Conservation (phyloP, 441 rosid species). For the Kokia cookei region DNA sequence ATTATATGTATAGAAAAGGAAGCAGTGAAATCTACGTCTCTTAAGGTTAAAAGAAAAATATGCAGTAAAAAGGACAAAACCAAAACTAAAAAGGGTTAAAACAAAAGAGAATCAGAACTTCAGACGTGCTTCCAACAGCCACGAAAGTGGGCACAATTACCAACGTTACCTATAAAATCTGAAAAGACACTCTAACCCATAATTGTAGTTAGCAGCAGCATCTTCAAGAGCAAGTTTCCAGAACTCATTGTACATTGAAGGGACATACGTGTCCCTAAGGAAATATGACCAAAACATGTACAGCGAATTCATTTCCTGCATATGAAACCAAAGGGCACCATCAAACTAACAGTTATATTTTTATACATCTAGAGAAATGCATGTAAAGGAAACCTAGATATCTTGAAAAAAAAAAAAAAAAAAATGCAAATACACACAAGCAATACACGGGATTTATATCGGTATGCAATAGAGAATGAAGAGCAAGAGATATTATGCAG, state of each 20-base stretch:
- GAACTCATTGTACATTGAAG: constrained; percentile 84
- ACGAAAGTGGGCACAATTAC: not conserved
- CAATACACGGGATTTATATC: not conserved
- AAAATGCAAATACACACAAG: not conserved
- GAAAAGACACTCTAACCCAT: constrained; percentile 92
- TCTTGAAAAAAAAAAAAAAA: too few species aligned
- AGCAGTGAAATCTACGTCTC: not conserved
- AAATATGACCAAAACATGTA: constrained; percentile 96
- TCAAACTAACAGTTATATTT: not conserved
- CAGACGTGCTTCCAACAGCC: not conserved
- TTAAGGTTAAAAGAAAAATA: too few species aligned
- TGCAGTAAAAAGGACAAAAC: not conserved
- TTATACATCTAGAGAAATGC: not conserved
- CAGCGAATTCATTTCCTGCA: constrained; percentile 95
- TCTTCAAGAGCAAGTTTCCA: constrained; percentile 83
- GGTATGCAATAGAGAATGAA: not conserved
- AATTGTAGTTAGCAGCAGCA: constrained; percentile 71
- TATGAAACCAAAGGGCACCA: not conserved
- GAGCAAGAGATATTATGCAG: not conserved
- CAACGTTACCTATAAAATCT: constrained; percentile 81
- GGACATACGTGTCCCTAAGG: constrained; percentile 67
- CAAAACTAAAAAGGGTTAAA: not conserved
- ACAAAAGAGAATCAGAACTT: not conserved
- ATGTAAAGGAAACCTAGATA: not conserved
- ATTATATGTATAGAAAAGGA: not conserved